phyloP scores from a whole-genome alignment of 495 filamentous ascomycete species.

The Chaetomium tenue region DNA sequence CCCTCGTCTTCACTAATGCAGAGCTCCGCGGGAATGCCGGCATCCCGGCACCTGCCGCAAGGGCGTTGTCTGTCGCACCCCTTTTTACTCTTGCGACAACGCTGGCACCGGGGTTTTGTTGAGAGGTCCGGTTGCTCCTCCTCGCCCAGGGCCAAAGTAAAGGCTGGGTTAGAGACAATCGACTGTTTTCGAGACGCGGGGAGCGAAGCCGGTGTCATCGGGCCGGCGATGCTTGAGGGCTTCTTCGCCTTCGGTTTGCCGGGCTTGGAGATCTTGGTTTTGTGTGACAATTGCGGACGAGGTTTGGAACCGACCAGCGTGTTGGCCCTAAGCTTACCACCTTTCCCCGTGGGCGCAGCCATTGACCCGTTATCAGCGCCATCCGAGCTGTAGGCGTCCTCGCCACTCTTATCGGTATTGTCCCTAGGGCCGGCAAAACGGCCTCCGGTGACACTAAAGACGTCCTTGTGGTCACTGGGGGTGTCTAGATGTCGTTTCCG shows the following conservation, averaged over 20 bases:
- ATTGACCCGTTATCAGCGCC: conserved; percentile 36
- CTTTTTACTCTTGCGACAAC: conserved; percentile 99
- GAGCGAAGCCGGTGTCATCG: conserved; percentile 68
- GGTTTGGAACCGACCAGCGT: conserved; percentile 33
- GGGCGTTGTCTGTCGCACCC: conserved; percentile 95
- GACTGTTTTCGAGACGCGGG: conserved; percentile 77
- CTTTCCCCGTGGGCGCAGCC: conserved; percentile 41
- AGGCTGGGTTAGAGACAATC: conserved; percentile 67
- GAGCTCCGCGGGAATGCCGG: conserved; percentile 84
- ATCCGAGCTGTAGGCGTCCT: conserved; percentile 64
- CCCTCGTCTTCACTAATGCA: conserved; percentile 97
- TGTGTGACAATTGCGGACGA: conserved; percentile 33
- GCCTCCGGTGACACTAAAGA: conserved; percentile 59
- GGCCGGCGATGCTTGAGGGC: conserved; percentile 41
- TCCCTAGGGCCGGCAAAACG: conserved; percentile 62
- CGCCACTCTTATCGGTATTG: conserved; percentile 70
- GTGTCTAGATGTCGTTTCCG: conserved; percentile 61
- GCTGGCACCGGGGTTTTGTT: conserved; percentile 93
- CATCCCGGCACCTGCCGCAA: conserved; percentile 92
- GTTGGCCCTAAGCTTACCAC: conserved; percentile 43
- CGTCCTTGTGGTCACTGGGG: conserved; percentile 44
- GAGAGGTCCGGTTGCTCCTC: conserved; percentile 87
- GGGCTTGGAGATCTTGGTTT: conserved; percentile 45
- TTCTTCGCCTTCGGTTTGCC: conserved; percentile 61
- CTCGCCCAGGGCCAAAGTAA: conserved; percentile 61